Evolutionary conservation across 768 basidiomycete genomes (phyloP), one percentile per base, ranked within the genome.

Genomic region (Tricholoma bakamatsutake): DNA sequence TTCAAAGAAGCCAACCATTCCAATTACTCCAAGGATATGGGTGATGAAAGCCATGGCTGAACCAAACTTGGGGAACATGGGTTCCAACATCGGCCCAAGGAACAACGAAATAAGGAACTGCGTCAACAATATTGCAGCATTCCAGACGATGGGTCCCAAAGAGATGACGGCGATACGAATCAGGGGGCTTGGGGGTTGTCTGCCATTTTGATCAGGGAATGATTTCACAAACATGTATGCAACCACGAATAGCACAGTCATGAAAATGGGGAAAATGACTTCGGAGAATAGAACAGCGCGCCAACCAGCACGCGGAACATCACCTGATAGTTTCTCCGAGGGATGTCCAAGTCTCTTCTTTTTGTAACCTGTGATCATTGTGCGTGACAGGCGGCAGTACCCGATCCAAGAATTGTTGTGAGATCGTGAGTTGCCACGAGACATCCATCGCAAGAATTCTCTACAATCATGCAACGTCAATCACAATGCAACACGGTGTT

Each of bases 361-460:
- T 82, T 98, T 98, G 84, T 94, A 99, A n/a, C 97, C 97, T 15
- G 97, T 99, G 67, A 99, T 96, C 83, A 93, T 89, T 15, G 97
- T 99, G 51, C 97, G 80, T n/a, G 93, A 93, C 46, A 99, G 77
- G 52, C 97, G 91, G 69, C 97, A 99, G 71, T 98, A 99, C 0
- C 97, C 96, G 61, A 98, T 96, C 97, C 97, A 99, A 4, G 96
- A 97, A 70, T 98, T 99, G 64, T 83, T 90, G 71, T 99, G 97
- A 18, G 93, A 93, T 31, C 94, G 82, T 37, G 97, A 98, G 75
- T 99, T 99, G 53, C 97, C 97, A 51, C 97, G 84, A 33, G 87
- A 95, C 95, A 99, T 98, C 97, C 97, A 99, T 59, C 97, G 83
- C 61, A 99, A 75, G 76, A 94, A 98, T 75, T 98, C 96, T 63